phyloP scores from a whole-genome alignment of 2,329 filamentous ascomycete genomes.

The Podosphaera xanthii region DNA sequence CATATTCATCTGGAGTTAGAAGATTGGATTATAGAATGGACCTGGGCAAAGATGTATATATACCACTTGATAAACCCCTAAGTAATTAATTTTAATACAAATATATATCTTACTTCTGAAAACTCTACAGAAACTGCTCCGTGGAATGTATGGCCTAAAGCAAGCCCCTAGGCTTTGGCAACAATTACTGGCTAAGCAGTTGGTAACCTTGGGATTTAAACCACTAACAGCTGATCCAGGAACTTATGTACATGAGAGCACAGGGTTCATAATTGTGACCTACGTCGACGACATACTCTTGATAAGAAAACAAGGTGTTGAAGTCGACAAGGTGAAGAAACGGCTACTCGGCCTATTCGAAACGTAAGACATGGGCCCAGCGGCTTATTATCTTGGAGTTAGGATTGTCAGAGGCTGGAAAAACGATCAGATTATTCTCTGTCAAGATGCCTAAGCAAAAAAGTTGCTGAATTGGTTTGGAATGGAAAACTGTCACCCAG shows the following conservation, averaged over 20 bases:
- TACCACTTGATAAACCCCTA: no score
- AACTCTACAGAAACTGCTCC: no score
- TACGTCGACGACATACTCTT: slow-evolving; percentile 1
- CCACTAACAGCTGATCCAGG: background rate
- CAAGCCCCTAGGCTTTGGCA: background rate
- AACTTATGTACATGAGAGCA: background rate
- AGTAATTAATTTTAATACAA: no score
- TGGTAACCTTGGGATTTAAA: background rate
- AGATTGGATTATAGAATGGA: no score
- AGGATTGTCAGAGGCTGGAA: background rate
- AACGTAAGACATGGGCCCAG: background rate
- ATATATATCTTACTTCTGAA: no score
- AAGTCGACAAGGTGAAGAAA: background rate
- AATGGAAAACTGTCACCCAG: background rate
- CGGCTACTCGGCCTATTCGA: background rate
- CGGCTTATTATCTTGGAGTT: background rate
- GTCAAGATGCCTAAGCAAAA: background rate
- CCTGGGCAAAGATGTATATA: no score
- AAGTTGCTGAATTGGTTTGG: background rate
- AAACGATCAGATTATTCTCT: background rate
- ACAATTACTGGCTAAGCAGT: background rate
- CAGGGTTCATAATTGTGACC: background rate
- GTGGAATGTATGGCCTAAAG: background rate
- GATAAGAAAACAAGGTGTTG: background rate
- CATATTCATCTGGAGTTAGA: no score